A percentile compares a stretch with the other conserved stretches of the same genome.
Evolutionary conservation across 306 rosid genomes (phyloP).

Genomic region (Dalbergia oliveri): DNA sequence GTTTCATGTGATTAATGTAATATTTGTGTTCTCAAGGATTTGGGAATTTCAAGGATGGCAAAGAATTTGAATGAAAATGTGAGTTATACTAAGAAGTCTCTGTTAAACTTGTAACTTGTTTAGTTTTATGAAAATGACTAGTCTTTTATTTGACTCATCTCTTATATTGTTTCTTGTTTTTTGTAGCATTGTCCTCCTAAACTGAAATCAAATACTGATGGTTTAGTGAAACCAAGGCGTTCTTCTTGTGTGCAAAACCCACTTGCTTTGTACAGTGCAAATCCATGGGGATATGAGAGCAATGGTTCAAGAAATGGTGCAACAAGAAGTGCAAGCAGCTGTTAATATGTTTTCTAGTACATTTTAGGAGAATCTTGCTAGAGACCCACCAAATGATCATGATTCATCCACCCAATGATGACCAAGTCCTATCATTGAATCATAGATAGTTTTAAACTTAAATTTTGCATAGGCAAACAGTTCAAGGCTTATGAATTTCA

Average conservation of each 20-base stretch:
- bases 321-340: too few species aligned
- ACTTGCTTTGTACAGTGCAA: too few species aligned
- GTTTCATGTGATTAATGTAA: not conserved
- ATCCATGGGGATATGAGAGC: too few species aligned
- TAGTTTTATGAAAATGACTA: not conserved
- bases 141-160: not conserved
- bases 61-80: constrained; percentile 57
- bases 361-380: too few species aligned
- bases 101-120: constrained; percentile 50
- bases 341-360: too few species aligned
- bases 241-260: constrained; percentile 60
- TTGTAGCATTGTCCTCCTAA: constrained; percentile 55
- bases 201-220: constrained; percentile 42
- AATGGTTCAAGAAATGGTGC: too few species aligned
- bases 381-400: too few species aligned
- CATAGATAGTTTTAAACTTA: too few species aligned
- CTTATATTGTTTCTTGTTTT: not conserved
- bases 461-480: too few species aligned
- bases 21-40: constrained; percentile 56
- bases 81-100: constrained; percentile 57
- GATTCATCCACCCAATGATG: too few species aligned
- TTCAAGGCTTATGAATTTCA: too few species aligned
- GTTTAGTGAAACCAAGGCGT: constrained; percentile 61
- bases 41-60: constrained; percentile 68
- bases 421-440: too few species aligned